Conservation (phyloP, 495 filamentous ascomycete species). For the Aspergillus homomorphus region DNA sequence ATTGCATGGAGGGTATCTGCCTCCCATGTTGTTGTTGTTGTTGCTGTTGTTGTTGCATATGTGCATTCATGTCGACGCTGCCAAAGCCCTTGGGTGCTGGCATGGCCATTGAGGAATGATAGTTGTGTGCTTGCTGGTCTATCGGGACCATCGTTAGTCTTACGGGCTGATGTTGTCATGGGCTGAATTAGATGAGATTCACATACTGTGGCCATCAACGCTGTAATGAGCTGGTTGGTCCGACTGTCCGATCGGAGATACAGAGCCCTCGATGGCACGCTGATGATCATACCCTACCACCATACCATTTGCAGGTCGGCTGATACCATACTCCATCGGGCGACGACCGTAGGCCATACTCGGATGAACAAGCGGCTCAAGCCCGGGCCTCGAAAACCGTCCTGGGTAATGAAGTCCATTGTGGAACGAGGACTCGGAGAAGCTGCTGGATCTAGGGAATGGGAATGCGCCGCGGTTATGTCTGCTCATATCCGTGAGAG, state of each 20-base stretch:
- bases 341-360: conserved; percentile 34
- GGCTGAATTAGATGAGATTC: background rate
- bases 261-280: conserved; percentile 36
- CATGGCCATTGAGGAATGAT: conserved; percentile 34
- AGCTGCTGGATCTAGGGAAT: conserved; percentile 41
- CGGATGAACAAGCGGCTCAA: conserved; percentile 27
- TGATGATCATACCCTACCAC: conserved; percentile 32
- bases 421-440: conserved; percentile 40
- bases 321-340: conserved; percentile 35
- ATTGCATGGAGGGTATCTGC: conserved; percentile 31
- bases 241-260: conserved; percentile 38
- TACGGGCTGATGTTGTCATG: background rate
- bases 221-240: conserved; percentile 27
- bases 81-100: conserved; percentile 29
- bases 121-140: conserved; percentile 35
- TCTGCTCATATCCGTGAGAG: conserved; percentile 34
- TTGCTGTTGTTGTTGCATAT: no score
- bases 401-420: conserved; percentile 33
- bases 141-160: conserved; percentile 13
- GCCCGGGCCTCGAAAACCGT: conserved; percentile 30
- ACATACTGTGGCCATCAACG: conserved; percentile 20
- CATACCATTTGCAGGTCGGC: conserved; percentile 30
- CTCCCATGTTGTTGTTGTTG: no score
- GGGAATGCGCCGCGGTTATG: conserved; percentile 34
- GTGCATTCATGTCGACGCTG: conserved; percentile 32